Evolutionary conservation across 352 stramenopile species (phyloP), one percentile per base, ranked within the genome.

Genomic region (Pythium aphanidermatum): DNA sequence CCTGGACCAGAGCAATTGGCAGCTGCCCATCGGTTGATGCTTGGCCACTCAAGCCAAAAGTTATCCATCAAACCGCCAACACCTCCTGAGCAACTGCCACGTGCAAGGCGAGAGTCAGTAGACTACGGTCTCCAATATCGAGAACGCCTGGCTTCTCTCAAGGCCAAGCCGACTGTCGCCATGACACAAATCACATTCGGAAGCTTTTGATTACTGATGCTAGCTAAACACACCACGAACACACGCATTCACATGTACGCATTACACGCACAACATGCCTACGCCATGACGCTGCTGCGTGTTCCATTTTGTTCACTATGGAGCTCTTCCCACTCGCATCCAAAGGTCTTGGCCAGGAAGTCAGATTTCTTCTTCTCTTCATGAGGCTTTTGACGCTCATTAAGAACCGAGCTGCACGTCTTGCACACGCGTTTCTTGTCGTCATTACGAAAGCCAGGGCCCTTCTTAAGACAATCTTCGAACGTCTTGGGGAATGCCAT

Each of bases 31-130:
- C 75, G 81, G 14, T 42, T 92, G 31, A 92, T 92, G 81, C 60
- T 92, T 13, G 81, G 81, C 7, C 77, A 92, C 37, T 90, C 81
- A 21, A 92, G 81, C 54, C 78, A 90, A 46, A 88, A 85, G 43
- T 53, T 80, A 13, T 83, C 73, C 19, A 74, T 90, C 44, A 87
- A 86, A 24, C 78, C 74, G 25, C 81, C 81, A 13, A 85, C 75
- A 2, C 80, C 78, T 2, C 74, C 74, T 5, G 75, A 86, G 28
- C 58, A 62, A 14, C 33, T 67, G 43, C 67, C 70, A 20, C 46
- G 49, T 4, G 60, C 51, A 0, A 63, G 77, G 8, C 67, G 67
- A 24, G 73, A 85, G 35, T 71, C 63, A 21, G 45, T 89, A 26
- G 77, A 74, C 58, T 92, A 89, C 37, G 81, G 81, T 3, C 39